Base-by-base conservation (phyloP, 2,329 filamentous ascomycete genomes). In the Pseudopyrenochaeta lycopersici region DNA sequence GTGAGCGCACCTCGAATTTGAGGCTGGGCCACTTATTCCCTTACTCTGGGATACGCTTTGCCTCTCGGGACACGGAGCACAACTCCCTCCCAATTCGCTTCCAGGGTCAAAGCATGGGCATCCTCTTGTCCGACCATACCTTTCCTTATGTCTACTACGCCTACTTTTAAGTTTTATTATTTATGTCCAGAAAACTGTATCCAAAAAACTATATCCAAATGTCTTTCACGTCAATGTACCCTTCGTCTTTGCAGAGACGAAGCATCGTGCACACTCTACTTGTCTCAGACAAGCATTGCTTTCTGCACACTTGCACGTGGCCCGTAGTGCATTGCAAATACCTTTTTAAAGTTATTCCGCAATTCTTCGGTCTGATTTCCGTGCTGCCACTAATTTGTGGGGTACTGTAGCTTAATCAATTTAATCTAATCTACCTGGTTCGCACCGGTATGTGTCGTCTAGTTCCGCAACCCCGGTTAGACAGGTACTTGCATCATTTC, bases 351-450 rank as follows among this genome's bases (percentile, higher is more conserved):
- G 54, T 61, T 60, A 46, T 64, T 67, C 64, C 63, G 56, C 56
- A 49, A 53, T 46, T 35, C 15, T 57, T 58, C 42, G 33, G 44
- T 44, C 49, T 40, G 39, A 29, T 17, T 30, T 53, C 33, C 36
- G 51, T 51, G 58, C 32, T 45, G 44, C 15, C 30, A 39, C 39
- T 49, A 58, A 60, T 62, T 40, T 66, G 56, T 66, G 58, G 59
- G 49, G 54, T 55, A 62, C 57, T 54, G 35, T 54, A 58, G 33
- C 23, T 39, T 53, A 56, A 63, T 63, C 54, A 59, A 64, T 56
- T 61, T 62, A 64, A 67, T 71, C 40, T 63, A 71, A 60, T 64
- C 43, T 66, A 59, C 55, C 56, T 67, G 60, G 50, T 60, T 62
- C 49, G 56, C 52, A 42, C 56, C 63, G 53, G 49, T 52, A 58